Conservation (phyloP, 768 basidiomycete species). For the Hypholoma fasciculare region DNA sequence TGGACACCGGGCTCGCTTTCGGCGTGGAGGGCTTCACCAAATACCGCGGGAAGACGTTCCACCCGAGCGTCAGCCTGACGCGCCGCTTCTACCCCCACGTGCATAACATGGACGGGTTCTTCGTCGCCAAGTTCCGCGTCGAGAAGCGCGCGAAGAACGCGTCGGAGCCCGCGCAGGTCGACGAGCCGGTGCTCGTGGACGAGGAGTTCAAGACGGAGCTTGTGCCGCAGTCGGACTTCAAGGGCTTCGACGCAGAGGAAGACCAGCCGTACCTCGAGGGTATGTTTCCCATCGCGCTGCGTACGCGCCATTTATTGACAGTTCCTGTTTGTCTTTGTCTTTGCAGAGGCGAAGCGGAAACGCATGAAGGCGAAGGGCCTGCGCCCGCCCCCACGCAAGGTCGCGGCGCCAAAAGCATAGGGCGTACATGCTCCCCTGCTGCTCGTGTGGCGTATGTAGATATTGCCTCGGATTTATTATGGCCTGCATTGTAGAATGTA, state of each 20-base stretch:
- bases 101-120: slow-evolving; percentile 99
- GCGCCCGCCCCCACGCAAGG: slow-evolving; percentile 55
- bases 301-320: slow-evolving; percentile 8
- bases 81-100: slow-evolving; percentile 95
- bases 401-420: slow-evolving; percentile 27
- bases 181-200: slow-evolving; percentile 28
- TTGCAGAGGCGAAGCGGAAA: slow-evolving; percentile 68
- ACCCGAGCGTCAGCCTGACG: slow-evolving; percentile 76
- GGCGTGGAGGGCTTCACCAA: slow-evolving; percentile 89
- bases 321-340: background rate
- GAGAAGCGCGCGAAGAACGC: slow-evolving; percentile 64
- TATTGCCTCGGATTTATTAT: background rate
- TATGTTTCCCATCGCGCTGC: slow-evolving; percentile 35
- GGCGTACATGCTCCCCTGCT: background rate
- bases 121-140: slow-evolving; percentile 97
- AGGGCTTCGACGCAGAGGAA: slow-evolving; percentile 72
- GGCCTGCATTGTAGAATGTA: background rate
- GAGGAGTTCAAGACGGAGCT: slow-evolving; percentile 28
- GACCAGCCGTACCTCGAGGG: slow-evolving; percentile 80
- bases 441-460: background rate
- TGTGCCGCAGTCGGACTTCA: slow-evolving; percentile 30
- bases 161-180: slow-evolving; percentile 23
- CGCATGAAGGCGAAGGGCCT: slow-evolving; percentile 77
- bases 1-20: slow-evolving; percentile 91
- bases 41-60: slow-evolving; percentile 90